Base-by-base conservation (phyloP, 345 rosid species). In the Trapa incisa region DNA sequence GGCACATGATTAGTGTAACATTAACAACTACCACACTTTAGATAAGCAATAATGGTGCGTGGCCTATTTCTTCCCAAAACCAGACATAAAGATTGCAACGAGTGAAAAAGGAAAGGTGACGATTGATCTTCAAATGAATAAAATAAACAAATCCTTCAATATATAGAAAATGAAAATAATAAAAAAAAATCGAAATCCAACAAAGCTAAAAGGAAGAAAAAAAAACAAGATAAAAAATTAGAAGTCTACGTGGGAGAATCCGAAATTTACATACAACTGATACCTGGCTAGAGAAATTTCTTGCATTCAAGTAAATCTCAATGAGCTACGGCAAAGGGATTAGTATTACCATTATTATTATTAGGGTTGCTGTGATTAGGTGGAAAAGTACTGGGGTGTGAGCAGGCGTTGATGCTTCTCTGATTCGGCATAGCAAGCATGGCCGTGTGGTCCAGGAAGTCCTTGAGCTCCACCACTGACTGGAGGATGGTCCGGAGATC, bases 371-470 rank as follows among this genome's bases (percentile, higher is more conserved):
- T 22, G 29, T 22, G 29, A 43, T 16, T n/a, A 37, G 54, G 37
- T 10, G 54, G 37, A 29, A 32, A 35, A 32, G 68, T 32, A 37
- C 32, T 45, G 73, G 82, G 56, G 68, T 54, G 57, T 68, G 37
- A 35, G 69, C 32, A 72, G 75, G 80, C 86, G 77, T 75, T 81
- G 74, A 94, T 85, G 80, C 83, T 78, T 78, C 89, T 87, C 74
- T 94, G 96, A 70, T 91, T 84, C 70, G 97, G 96, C 91, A 86
- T 86, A 36, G 95, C 97, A 0, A 94, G 85, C 95, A 91, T 94
- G 16, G 95, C 85, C 12, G 97, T 94, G 70, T 94, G 97, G 81
- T 94, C 99, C 86, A 94, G 77, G 85, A 94, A 94, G 77, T 94
- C 97, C 64, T 91, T 91, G 35, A 94, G 87, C 47, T 87, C 82